Conservation (phyloP, 1,139 yeast species). For the Yamadazyma blattariae region DNA sequence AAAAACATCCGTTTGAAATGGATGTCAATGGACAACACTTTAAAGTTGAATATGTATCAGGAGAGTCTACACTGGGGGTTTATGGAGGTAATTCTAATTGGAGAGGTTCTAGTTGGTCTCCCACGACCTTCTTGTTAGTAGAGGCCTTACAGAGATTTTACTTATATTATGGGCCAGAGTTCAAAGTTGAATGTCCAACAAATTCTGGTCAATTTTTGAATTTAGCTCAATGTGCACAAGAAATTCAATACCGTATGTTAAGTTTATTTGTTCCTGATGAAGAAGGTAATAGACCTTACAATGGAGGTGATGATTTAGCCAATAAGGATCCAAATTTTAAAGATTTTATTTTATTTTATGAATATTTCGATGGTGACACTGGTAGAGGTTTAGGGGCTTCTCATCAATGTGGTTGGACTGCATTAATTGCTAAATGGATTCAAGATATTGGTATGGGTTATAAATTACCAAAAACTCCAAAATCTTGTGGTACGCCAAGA, state of each 20-base stretch:
- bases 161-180: conserved; percentile 82
- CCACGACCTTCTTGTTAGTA: conserved; percentile 82
- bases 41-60: conserved; percentile 79
- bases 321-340: conserved; percentile 73
- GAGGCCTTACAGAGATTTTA: conserved; percentile 89
- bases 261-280: conserved; percentile 74
- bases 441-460: conserved; percentile 84
- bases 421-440: conserved; percentile 88
- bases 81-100: conserved; percentile 98
- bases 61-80: conserved; percentile 92
- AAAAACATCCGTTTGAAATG: conserved; percentile 84
- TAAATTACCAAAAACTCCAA: conserved; percentile 50
- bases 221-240: conserved; percentile 91
- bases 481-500: conserved; percentile 36
- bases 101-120: conserved; percentile 99
- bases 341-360: conserved; percentile 79
- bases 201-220: conserved; percentile 81
- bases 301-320: conserved; percentile 63
- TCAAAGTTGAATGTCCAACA: conserved; percentile 87
- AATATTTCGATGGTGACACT: conserved; percentile 92
- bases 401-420: conserved; percentile 98
- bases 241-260: conserved; percentile 83
- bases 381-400: conserved; percentile 95
- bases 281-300: conserved; percentile 72
- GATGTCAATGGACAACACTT: conserved; percentile 77